Evolutionary conservation across 2,329 filamentous ascomycete species (phyloP), one percentile per base, ranked within the genome.

Genomic region (Ophiostoma sp.): DNA sequence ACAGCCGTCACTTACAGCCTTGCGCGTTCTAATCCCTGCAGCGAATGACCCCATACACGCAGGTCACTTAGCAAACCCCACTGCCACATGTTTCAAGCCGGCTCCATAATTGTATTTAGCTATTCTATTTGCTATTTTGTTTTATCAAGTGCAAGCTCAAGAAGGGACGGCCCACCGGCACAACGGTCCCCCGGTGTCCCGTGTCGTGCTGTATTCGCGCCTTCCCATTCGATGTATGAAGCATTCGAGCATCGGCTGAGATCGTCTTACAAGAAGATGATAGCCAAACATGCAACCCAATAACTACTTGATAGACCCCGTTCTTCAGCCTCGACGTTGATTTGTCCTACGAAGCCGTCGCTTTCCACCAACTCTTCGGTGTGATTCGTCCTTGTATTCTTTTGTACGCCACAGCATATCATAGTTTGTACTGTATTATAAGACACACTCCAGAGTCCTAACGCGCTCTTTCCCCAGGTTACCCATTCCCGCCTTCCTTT

Each of bases 61-160:
- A 55, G 49, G 49, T 11, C 41, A 47, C 16, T 9, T 8, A 49
- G 44, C n/a, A 42, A 14, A 18, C 36, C 67, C 64, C 67, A 68
- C 67, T 68, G 49, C 67, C 67, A 68, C 67, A 68, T 68, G 67
- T 63, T 66, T 49, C 63, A 60, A 18, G 52, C 67, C 49, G 42
- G 63, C 52, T 52, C 52, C 62, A 63, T 49, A 41, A 44, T 67
- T 62, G 27, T 62, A 67, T 41, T 62, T 41, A 5, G 9, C 3
- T 42, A 1, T 63, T 40, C 14, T 38, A 5, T 60, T 38, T 38
- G 27, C 55, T 60, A 60, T 12, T 16, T 14, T 7, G 4, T 38
- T 60, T 55, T 55, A 55, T 4, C 27, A 27, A n/a, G 49, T n/a
- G 18, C 49, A 55, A 55, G 58, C 58, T 27, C n/a, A 14, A 55